Evolutionary conservation across 2,329 filamentous ascomycete species (phyloP), one percentile per base, ranked within the genome.

Genomic region (Furcasterigmium furcatum): DNA sequence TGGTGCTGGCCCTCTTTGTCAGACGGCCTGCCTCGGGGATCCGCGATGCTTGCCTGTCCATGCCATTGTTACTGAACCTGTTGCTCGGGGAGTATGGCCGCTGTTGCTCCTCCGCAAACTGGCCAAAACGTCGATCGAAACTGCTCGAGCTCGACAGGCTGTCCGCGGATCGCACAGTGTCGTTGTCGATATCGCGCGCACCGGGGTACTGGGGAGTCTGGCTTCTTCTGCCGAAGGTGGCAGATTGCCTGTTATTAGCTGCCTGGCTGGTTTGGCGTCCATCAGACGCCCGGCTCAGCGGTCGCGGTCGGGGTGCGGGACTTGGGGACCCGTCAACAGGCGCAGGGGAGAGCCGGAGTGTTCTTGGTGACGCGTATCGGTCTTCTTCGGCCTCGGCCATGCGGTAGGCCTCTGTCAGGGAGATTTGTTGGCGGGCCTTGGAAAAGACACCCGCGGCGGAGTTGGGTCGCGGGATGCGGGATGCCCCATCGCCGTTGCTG

Each of bases 271-370:
- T 49, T 29, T 56, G 58, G 24, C 47, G 52, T 32, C 70, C 62
- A 16, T 65, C 61, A 1, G 58, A 56, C 2, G 59, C 61, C 39
- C 54, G 56, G 27, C 58, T 60, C 16, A 59, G 55, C 12, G 70
- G 67, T 67, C 71, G 72, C 8, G 63, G 55, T 25, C 75, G 63
- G 2, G 75, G 75, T 1, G 75, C 75, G 1, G 75, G 75, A 45
- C 75, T 79, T 1, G 75, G 75, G 2, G 74, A 77, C 16, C 67
- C 74, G 48, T 71, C 68, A 57, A 54, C 48, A 22, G 59, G 52
- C n/a, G 44, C 38, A 10, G 51, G 46, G 13, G 55, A 48, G 10
- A 44, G 24, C 38, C 53, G 6, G 57, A 57, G 29, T 55, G 58
- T 43, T 65, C 65, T 27, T n/a, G 41, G 30, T 22, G 41, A 18